A percentile compares a stretch with the other conserved stretches of the same genome.
phyloP scores from a whole-genome alignment of 2,329 filamentous ascomycete species.

The Zymoseptoria passerinii region DNA sequence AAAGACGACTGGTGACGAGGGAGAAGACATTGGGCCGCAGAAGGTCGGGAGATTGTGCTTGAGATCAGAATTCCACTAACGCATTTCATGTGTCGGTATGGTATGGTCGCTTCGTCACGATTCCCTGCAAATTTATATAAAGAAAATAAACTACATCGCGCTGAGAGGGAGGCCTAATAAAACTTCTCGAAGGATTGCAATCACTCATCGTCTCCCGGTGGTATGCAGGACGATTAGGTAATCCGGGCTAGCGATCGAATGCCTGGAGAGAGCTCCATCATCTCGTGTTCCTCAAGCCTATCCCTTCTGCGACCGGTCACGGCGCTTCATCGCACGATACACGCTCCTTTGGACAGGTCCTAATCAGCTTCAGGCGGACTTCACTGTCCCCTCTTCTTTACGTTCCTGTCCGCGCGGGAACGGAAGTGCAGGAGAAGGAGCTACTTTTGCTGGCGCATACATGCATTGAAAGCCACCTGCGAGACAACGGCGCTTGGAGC shows the following conservation, averaged over 20 bases:
- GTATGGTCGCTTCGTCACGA: background rate
- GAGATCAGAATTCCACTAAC: background rate
- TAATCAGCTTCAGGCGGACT: background rate
- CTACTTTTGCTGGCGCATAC: background rate
- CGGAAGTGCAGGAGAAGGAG: background rate
- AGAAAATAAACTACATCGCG: too few relatives aligned
- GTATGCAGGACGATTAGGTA: background rate
- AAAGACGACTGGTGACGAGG: slow-evolving; percentile 14
- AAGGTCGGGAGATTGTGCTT: background rate
- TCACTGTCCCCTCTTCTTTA: background rate
- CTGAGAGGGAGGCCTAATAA: too few relatives aligned
- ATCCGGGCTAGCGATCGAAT: background rate
- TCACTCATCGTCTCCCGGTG: too few relatives aligned
- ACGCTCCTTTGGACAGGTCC: background rate
- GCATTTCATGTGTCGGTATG: too few relatives aligned
- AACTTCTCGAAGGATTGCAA: too few relatives aligned
- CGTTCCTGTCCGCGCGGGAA: background rate
- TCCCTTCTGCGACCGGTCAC: background rate
- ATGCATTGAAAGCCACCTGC: background rate
- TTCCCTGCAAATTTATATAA: too few relatives aligned
- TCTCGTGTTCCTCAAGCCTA: background rate
- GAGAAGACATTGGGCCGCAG: slow-evolving; percentile 3
- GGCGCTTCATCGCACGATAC: background rate
- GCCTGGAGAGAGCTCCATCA: background rate
- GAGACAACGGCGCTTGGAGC: background rate